Evolutionary conservation across 306 rosid genomes (phyloP).

Genomic region (Dryas octopetala): DNA sequence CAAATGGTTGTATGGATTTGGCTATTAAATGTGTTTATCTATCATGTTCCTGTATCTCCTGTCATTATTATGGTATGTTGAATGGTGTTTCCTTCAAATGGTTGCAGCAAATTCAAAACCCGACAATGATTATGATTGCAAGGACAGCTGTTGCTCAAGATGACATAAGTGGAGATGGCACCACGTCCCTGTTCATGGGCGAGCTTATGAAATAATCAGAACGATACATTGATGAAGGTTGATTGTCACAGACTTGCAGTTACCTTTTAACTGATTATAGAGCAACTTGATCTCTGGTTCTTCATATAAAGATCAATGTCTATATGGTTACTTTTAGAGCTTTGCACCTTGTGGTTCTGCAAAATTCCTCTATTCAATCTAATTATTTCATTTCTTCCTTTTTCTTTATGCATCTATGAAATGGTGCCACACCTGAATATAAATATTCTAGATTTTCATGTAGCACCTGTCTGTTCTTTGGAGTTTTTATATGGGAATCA

Average conservation of each 20-base stretch:
- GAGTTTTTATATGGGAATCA: not conserved
- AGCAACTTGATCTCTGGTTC: not conserved
- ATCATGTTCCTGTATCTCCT: not conserved
- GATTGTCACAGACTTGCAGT: not conserved
- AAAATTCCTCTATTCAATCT: not conserved
- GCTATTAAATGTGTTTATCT: not conserved
- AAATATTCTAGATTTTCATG: no score
- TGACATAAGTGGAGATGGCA: slow-evolving; percentile 93
- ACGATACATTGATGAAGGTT: slow-evolving; percentile 88
- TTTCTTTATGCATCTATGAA: not conserved
- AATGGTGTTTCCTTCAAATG: not conserved
- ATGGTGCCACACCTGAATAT: not conserved
- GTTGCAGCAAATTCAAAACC: slow-evolving; percentile 94
- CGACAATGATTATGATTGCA: slow-evolving; percentile 97
- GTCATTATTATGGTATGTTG: not conserved
- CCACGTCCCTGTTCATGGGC: slow-evolving; percentile 89
- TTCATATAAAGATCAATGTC: not conserved
- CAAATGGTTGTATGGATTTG: not conserved
- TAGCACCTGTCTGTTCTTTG: not conserved
- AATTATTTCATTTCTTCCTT: not conserved
- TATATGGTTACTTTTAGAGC: not conserved
- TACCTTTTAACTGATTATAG: not conserved
- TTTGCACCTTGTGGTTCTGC: not conserved
- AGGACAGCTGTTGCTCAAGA: slow-evolving; percentile 98
- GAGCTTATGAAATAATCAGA: slow-evolving; percentile 98